These are phyloP conservation scores for Boletus reticulatus DNA, from an alignment of 768 basidiomycete genomes.

Conservation along the genomic window DNA sequence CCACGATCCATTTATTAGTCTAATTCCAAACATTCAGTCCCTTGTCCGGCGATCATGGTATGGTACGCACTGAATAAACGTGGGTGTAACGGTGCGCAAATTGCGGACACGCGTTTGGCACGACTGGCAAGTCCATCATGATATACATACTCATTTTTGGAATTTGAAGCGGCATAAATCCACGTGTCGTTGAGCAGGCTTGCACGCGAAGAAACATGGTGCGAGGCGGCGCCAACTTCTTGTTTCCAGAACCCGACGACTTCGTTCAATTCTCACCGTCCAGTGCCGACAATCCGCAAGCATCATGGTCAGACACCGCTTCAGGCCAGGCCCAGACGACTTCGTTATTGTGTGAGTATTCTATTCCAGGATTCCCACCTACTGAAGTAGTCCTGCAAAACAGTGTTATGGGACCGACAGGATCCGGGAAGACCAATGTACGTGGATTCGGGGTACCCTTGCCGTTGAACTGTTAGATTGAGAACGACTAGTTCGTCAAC, in stretches of 20 bases:
- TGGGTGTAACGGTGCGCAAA: too few relatives aligned
- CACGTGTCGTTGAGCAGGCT: too few relatives aligned
- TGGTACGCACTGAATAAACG: too few relatives aligned
- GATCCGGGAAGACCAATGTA: slow-evolving; percentile 25
- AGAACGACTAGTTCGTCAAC: slow-evolving; percentile 12
- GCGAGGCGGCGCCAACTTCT: too few relatives aligned
- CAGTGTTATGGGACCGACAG: slow-evolving; percentile 27
- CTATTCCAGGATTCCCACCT: neutral
- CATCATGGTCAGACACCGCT: neutral
- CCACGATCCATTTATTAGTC: too few relatives aligned
- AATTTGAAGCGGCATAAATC: neutral
- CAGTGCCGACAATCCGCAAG: neutral
- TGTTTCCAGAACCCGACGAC: too few relatives aligned
- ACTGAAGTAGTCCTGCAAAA: neutral
- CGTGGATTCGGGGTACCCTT: neutral
- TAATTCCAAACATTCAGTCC: too few relatives aligned
- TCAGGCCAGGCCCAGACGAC: slow-evolving; percentile 9
- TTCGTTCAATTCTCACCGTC: neutral
- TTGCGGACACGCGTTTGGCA: neutral
- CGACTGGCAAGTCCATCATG: neutral
- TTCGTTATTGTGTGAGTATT: slow-evolving; percentile 13
- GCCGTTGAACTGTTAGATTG: neutral
- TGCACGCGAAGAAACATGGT: neutral
- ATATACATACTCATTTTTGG: neutral
- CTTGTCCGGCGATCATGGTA: too few relatives aligned